Evolutionary conservation across 2,329 filamentous ascomycete genomes (phyloP), one percentile per base, ranked within the genome.

Genomic region (Xylaria sp.): DNA sequence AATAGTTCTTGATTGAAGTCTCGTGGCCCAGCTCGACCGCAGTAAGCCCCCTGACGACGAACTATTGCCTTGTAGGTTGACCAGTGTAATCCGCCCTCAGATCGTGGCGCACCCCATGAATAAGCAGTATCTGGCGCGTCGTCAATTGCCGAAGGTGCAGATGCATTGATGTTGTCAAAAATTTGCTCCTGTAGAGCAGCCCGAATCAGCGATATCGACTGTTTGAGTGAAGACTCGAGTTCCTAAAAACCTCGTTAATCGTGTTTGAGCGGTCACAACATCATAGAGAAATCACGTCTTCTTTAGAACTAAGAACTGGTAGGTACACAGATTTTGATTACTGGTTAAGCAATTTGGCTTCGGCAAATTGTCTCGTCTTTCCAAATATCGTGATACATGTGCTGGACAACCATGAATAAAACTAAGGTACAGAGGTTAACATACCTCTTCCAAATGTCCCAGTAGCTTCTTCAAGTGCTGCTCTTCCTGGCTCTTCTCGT

Each of bases 31-130:
- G 78, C 77, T 77, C 68, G 76, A 72, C 73, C 71, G 39, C 39
- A 64, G 73, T 65, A 78, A 67, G 82, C 76, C 61, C 69, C 78
- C 41, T 67, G 73, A 68, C 67, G 78, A 71, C 67, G 61, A 9
- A 74, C 73, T 1, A 72, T 77, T 10, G 88, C 89, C 76, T 85
- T 87, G 72, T 90, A 90, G 0, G 88, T 89, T 1, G 78, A 31
- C 79, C 80, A 90, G 41, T 76, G 72, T 13, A 87, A 76, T 1
- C 87, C 87, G 12, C 87, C 87, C 39, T 78, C 75, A 15, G 70
- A 46, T 37, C 77, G 80, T 67, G 82, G 76, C 6, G 75, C 74
- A 10, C 80, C 80, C 84, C 83, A 86, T n/a, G 78, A 74, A 15
- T 66, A 65, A 9, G 79, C 80, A n/a, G 78, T 82, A 10, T 68